Evolutionary conservation across 2,329 filamentous ascomycete genomes (phyloP).

Genomic region (Talaromyces sp.): DNA sequence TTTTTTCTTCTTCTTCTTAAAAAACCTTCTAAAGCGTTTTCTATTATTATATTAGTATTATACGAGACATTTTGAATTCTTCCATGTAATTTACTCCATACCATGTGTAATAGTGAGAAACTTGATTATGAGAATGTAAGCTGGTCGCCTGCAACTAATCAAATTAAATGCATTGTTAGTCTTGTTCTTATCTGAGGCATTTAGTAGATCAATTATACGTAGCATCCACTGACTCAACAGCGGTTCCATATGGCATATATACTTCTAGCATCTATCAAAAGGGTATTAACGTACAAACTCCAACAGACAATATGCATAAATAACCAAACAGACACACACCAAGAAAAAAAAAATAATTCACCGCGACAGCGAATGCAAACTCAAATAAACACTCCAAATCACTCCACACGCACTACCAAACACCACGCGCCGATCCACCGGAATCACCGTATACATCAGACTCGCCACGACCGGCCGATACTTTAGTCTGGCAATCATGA

Average conservation of each 20-base stretch:
- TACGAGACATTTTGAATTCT: neutral
- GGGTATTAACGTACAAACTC: neutral
- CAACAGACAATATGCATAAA: neutral
- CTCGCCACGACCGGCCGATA: slow-evolving; percentile 67
- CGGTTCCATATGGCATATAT: neutral
- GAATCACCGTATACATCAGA: slow-evolving; percentile 65
- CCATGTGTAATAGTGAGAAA: neutral
- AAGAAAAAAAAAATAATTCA: too few relatives aligned
- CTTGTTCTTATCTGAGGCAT: too few relatives aligned
- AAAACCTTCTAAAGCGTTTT: neutral
- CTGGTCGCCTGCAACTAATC: neutral
- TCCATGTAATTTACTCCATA: neutral
- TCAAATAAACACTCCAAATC: slow-evolving; percentile 70
- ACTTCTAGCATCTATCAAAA: neutral
- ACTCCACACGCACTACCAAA: slow-evolving; percentile 68
- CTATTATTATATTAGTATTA: neutral
- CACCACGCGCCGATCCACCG: slow-evolving; percentile 64
- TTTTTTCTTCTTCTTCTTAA: neutral
- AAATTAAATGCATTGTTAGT: neutral
- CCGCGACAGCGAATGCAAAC: slow-evolving; percentile 43
- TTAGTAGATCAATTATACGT: neutral
- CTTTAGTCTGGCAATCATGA: slow-evolving; percentile 64
- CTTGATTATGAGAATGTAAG: neutral
- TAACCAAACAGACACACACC: neutral
- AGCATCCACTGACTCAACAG: neutral